Evolutionary conservation across 306 rosid genomes (phyloP).

Genomic region (Vigna unguiculata): DNA sequence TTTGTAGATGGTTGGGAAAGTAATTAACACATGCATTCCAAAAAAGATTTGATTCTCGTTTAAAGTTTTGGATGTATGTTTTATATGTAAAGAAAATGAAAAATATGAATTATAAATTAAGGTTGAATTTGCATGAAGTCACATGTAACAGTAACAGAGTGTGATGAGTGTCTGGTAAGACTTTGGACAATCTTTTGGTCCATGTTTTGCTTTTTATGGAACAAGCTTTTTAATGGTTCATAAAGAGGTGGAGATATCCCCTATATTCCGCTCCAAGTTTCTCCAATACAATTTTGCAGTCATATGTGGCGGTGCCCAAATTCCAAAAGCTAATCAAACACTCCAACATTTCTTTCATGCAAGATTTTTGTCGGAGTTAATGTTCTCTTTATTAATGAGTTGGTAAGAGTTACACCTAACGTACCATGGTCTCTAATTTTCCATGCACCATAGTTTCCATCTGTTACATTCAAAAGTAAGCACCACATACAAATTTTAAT

Average conservation of each 20-base stretch:
- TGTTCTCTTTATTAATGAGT: slow-evolving; percentile 44
- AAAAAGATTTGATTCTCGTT: too few relatives aligned
- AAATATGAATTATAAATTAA: too few relatives aligned
- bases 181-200: slow-evolving; percentile 35
- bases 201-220: slow-evolving; percentile 41
- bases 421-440: slow-evolving; percentile 53
- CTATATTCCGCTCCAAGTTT: slow-evolving; percentile 38
- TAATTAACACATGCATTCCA: neutral
- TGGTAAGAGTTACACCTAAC: slow-evolving; percentile 39
- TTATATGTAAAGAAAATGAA: too few relatives aligned
- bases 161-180: slow-evolving; percentile 12
- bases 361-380: slow-evolving; percentile 49
- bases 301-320: slow-evolving; percentile 43
- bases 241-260: slow-evolving; percentile 56
- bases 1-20: slow-evolving; percentile 12
- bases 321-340: slow-evolving; percentile 38
- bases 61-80: too few relatives aligned
- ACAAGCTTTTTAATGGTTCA: slow-evolving; percentile 48
- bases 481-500: neutral
- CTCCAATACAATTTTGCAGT: slow-evolving; percentile 17
- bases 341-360: slow-evolving; percentile 22
- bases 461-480: neutral
- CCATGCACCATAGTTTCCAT: slow-evolving; percentile 18
- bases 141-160: neutral
- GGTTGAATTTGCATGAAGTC: too few relatives aligned